Conservation (phyloP, 495 filamentous ascomycete species). For the Lasiosphaeria miniovina region DNA sequence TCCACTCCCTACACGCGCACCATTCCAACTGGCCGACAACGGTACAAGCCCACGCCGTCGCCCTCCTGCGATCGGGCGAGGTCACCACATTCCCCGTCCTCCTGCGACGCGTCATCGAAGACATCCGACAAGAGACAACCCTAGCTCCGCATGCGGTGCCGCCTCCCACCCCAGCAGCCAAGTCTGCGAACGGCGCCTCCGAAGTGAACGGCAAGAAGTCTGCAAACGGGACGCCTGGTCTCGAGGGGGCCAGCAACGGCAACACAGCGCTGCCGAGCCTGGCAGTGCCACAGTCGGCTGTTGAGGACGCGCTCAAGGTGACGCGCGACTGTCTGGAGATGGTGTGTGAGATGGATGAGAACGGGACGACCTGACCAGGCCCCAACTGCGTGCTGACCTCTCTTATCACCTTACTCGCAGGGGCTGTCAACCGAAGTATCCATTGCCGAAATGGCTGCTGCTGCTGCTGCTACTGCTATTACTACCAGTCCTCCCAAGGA, state of each 20-base stretch:
- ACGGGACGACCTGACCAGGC: constrained; percentile 21
- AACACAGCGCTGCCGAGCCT: constrained; percentile 32
- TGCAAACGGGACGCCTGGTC: constrained; percentile 15
- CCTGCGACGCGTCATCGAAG: constrained; percentile 50
- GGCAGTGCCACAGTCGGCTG: constrained; percentile 47
- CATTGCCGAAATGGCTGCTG: no score
- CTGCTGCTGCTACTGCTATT: no score
- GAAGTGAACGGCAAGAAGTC: constrained; percentile 27
- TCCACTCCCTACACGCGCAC: constrained; percentile 50
- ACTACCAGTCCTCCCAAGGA: no score
- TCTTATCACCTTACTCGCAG: no score
- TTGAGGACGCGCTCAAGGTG: constrained; percentile 52
- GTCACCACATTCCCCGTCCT: constrained; percentile 51
- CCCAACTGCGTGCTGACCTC: no score
- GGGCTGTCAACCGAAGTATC: no score
- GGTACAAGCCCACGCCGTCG: constrained; percentile 49
- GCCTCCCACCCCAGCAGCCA: constrained; percentile 2
- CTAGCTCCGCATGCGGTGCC: constrained; percentile 12
- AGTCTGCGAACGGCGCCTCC: constrained; percentile 13
- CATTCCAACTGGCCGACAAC: constrained; percentile 53
- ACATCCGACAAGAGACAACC: constrained; percentile 49
- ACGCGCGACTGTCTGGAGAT: constrained; percentile 49
- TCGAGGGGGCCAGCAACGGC: constrained; percentile 24
- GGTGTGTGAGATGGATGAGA: constrained; percentile 48
- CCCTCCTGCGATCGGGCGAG: constrained; percentile 53